Evolutionary conservation across 164 flowering plant species (phyloP).

Genomic region (Umbellularia californica): DNA sequence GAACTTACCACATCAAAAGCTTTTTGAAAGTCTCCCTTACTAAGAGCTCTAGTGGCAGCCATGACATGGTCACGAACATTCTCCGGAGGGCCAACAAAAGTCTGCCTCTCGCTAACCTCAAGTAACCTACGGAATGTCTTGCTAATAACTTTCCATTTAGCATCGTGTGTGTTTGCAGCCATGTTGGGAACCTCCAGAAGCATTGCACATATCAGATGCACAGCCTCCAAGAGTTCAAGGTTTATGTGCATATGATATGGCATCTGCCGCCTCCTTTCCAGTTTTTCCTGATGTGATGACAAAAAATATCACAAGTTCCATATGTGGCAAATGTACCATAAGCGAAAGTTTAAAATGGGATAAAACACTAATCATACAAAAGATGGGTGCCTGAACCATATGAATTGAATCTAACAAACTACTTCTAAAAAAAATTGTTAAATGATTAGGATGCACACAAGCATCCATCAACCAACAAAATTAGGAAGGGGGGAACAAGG

Average conservation of each 20-base stretch:
- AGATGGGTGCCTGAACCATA: too few species aligned
- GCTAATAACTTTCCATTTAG: slow-evolving; percentile 78
- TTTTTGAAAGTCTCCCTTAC: slow-evolving; percentile 67
- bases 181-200: slow-evolving; percentile 95
- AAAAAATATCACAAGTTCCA: not conserved
- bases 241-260: slow-evolving; percentile 99
- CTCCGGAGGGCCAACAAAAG: slow-evolving; percentile 90
- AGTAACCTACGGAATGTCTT: slow-evolving; percentile 78
- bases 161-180: slow-evolving; percentile 75
- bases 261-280: slow-evolving; percentile 91
- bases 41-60: slow-evolving; percentile 86
- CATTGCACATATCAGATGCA: slow-evolving; percentile 89
- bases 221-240: slow-evolving; percentile 89
- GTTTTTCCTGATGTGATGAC: slow-evolving; percentile 51
- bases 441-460: too few species aligned
- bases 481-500: too few species aligned
- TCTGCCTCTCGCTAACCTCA: slow-evolving; percentile 79
- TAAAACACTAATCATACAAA: too few species aligned
- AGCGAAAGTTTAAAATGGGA: too few species aligned
- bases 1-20: slow-evolving; percentile 62
- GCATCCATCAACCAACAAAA: too few species aligned
- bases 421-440: too few species aligned
- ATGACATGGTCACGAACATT: slow-evolving; percentile 87
- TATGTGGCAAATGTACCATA: too few species aligned
- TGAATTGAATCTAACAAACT: too few species aligned